A percentile compares a stretch with the other conserved stretches of the same genome.
Conservation (phyloP, 2,329 filamentous ascomycete species). For the Setomelanomma holmii region DNA sequence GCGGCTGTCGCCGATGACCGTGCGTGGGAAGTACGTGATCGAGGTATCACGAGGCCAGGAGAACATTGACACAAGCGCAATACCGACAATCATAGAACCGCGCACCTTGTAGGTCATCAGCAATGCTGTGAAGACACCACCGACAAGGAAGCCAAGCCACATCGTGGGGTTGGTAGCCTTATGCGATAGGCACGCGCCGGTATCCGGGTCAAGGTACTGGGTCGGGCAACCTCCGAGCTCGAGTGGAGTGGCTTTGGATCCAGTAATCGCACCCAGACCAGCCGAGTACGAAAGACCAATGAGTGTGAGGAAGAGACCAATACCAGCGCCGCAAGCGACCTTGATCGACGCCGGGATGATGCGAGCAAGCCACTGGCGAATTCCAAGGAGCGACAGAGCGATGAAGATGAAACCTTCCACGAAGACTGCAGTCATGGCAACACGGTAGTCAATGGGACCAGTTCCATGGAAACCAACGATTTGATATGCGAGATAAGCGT, state of each 20-base stretch:
- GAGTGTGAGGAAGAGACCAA: conserved; percentile 81
- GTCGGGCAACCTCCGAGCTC: conserved; percentile 76
- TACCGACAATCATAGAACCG: conserved; percentile 83
- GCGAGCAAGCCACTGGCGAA: conserved; percentile 71
- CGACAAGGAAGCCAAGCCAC: conserved; percentile 89
- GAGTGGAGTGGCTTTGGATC: conserved; percentile 70
- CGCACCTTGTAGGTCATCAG: conserved; percentile 87
- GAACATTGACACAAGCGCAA: conserved; percentile 82
- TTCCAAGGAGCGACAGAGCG: conserved; percentile 73
- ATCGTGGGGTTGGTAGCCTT: conserved; percentile 84
- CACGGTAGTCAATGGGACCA: conserved; percentile 70
- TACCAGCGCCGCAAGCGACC: conserved; percentile 87
- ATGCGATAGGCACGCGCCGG: conserved; percentile 66
- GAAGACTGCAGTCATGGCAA: conserved; percentile 86
- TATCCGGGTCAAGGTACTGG: conserved; percentile 51
- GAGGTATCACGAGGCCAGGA: conserved; percentile 81
- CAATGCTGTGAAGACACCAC: conserved; percentile 78
- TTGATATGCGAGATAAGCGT: conserved; percentile 87
- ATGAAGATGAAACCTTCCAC: conserved; percentile 89
- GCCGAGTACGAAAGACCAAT: conserved; percentile 83
- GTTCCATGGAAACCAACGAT: conserved; percentile 79
- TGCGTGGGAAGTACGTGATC: conserved; percentile 83
- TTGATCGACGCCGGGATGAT: conserved; percentile 82
- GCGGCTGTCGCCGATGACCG: conserved; percentile 67
- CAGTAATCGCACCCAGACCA: conserved; percentile 80